These are phyloP conservation scores for Cornus florida DNA, from an alignment of 148 eudicot genomes.

Conservation along the genomic window DNA sequence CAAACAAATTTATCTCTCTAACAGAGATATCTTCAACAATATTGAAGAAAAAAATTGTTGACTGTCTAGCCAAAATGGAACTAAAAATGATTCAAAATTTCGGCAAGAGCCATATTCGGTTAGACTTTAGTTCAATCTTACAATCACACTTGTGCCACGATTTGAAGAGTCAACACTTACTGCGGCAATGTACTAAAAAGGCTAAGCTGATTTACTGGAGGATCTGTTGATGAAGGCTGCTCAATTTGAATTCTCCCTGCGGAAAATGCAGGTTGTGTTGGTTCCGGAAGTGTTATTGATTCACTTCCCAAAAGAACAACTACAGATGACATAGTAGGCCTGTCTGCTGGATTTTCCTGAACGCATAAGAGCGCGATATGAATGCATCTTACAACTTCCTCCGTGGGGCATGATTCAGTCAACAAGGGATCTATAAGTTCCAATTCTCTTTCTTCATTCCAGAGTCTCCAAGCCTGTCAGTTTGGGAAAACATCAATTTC, in stretches of 20 bases:
- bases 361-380: conserved; percentile 4
- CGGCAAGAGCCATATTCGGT: too few species aligned
- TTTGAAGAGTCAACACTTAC: background rate
- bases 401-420: background rate
- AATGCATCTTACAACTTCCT: background rate
- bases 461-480: conserved; percentile 12
- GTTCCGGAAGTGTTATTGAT: conserved; percentile 3
- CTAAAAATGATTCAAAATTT: too few species aligned
- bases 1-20: too few species aligned
- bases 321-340: conserved; percentile 11
- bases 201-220: conserved; percentile 9
- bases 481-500: too few species aligned
- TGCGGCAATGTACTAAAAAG: background rate
- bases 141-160: too few species aligned
- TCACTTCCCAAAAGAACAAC: conserved; percentile 9
- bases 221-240: background rate
- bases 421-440: background rate
- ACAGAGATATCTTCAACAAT: too few species aligned
- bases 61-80: too few species aligned
- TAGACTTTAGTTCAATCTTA: too few species aligned
- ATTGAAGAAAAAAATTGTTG: too few species aligned
- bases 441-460: background rate
- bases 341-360: conserved; percentile 1
- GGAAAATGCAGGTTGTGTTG: conserved; percentile 4
- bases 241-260: background rate